phyloP scores from a whole-genome alignment of 345 rosid genomes.

The Lepidium aucheri region DNA sequence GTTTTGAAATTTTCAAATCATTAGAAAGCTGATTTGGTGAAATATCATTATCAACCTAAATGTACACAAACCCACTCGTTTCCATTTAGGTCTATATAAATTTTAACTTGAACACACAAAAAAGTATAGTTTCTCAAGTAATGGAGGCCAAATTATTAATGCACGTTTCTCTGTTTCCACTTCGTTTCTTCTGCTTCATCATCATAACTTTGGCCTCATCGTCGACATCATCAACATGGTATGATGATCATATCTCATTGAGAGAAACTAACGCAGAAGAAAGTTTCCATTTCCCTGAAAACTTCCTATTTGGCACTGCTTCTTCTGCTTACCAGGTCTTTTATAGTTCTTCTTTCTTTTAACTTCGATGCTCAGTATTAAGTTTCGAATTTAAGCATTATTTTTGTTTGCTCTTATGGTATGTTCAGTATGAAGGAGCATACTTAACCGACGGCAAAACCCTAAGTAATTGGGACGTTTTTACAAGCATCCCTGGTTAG shows the following conservation, averaged over 20 bases:
- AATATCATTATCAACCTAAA: constrained; percentile 5
- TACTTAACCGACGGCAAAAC: constrained; percentile 41
- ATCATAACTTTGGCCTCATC: constrained; percentile 7
- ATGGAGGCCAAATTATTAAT: neutral
- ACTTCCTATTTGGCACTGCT: constrained; percentile 72
- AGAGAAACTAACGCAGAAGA: neutral
- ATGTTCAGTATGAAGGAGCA: constrained; percentile 45
- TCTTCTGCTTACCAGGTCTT: constrained; percentile 76
- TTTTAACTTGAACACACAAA: neutral
- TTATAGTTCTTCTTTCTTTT: neutral
- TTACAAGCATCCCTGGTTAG: constrained; percentile 36
- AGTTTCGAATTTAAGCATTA: too few relatives aligned
- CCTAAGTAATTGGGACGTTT: constrained; percentile 50
- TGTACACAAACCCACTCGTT: neutral
- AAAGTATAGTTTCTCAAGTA: too few relatives aligned
- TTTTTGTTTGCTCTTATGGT: neutral
- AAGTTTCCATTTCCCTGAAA: constrained; percentile 23
- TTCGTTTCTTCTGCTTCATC: constrained; percentile 7
- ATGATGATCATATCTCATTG: constrained; percentile 9
- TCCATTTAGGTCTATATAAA: neutral
- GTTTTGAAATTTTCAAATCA: neutral
- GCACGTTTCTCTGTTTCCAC: neutral
- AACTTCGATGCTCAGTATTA: too few relatives aligned
- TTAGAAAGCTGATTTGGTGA: neutral
- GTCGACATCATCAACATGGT: neutral